Evolutionary conservation across 2,329 filamentous ascomycete species (phyloP), one percentile per base, ranked within the genome.

Genomic region (Ceratocystiopsis brevicomis): DNA sequence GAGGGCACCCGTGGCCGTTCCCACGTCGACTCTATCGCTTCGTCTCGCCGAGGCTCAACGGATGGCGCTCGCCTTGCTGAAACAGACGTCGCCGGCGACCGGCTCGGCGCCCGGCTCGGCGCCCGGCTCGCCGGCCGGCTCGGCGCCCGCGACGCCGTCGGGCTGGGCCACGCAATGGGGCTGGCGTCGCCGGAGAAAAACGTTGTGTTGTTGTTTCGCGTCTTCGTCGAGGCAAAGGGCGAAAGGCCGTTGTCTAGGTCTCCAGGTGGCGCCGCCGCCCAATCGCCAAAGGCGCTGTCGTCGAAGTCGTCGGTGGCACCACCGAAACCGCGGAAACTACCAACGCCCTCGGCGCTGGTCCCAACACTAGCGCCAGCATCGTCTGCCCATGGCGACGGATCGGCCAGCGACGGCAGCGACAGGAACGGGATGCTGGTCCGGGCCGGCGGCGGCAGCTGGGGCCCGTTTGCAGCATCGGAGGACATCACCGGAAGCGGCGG

Each of bases 321-420:
- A 9, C 25, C 5, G 10, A 30, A 30, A 2, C 25, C 25, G 25
- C 25, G 5, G 8, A 30, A 9, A 9, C 25, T 9, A 9, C 25
- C 25, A 11, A 30, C 6, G 25, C 25, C 25, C 25, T 30, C 25
- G 5, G 25, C 8, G 25, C 25, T 30, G 25, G 2, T 10, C 5
- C 25, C 25, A 11, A 30, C 5, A 11, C 25, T 9, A 6, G 25
- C 25, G 25, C 6, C 25, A 10, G 25, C 25, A 30, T 63, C 56
- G 33, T 61, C 59, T 17, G 56, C 57, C 65, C 65, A 67, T 16
- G 62, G 61, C 11, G 63, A 65, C 15, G 57, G 54, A 12, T 44
- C 41, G 6, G 41, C 16, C 0, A 44, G 17, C 3, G 47, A 21
- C 2, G 42, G 39, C 16, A 46, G 40, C 49, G 51, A 17, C 49